Base-by-base conservation (phyloP, 305 asterid genomes). In the Fraxinus greggii region DNA sequence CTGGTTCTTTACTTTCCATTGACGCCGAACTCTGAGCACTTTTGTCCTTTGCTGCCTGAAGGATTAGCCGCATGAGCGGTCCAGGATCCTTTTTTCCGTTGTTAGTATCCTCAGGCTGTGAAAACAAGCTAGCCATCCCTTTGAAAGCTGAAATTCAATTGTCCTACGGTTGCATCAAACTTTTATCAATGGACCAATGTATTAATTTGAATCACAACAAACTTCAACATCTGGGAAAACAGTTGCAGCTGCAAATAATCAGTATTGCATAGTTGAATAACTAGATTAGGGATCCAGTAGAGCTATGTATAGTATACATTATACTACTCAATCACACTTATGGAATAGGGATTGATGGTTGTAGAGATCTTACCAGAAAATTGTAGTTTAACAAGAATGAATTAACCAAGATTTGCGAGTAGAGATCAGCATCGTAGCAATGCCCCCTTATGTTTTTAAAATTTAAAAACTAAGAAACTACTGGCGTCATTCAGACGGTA, bases 11-110 rank as follows among this genome's bases (percentile, higher is more conserved):
- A 0, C 36, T 73, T 33, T 84, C 80, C 33, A 33, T 1, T n/a
- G 29, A 69, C 8, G 63, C 45, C 7, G 82, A 36, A 59, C 75
- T 76, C 29, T 48, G 72, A 56, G 81, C 28, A 79, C 59, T 48
- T 23, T 45, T 72, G 38, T 84, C 81, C 15, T 80, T 78, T 78
- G 79, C 84, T 1, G 85, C 29, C 38, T 67, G 72, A 32, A 86
- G 85, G 35, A 86, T 48, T 32, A 83, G 81, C 76, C 76, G 76
- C 85, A 32, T 81, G n/a, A 83, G 78, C 32, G 84, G 85, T 82
- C 89, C 89, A 9, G 89, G 79, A 51, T 81, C 86, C 21, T 15
- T 26, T 65, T 72, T 81, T 35, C 72, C 63, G 19, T 67, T 67
- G 17, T 75, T 73, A 36, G 51, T 48, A 21, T 4, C 76, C 42